Evolutionary conservation across 1,284 basidiomycete genomes (phyloP), one percentile per base, ranked within the genome.

Genomic region (Schizophyllum amplum): DNA sequence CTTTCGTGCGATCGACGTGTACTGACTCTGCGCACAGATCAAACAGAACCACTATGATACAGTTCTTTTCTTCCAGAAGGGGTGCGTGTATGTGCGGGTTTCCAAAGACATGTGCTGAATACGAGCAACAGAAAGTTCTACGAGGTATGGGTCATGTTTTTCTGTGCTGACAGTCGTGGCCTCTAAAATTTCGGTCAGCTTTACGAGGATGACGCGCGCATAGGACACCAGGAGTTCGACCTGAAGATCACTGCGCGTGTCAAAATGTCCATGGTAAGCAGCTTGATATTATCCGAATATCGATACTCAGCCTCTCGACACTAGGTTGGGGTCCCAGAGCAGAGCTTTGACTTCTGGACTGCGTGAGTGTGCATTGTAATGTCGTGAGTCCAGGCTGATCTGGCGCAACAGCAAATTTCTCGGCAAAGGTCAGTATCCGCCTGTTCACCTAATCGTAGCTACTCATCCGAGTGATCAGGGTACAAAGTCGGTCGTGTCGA

Each of bases 401-500:
- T 51, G n/a, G 7, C 22, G 17, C 20, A 15, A 24, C 54, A 87
- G 85, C 1, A 91, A 91, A 75, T 92, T 92, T 64, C 79, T 92
- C 27, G 89, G 82, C 1, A 88, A 88, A 79, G 88, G 87, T 86
- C 51, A 52, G 64, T 55, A 52, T 25, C 21, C 42, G 24, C 25
- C 48, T 26, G 5, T 22, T 25, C 22, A 33, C 47, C 23, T 52
- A 49, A 24, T 21, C n/a, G n/a, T n/a, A n/a, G n/a, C n/a, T n/a
- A n/a, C n/a, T n/a, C n/a, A n/a, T n/a, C n/a, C n/a, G n/a, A n/a
- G n/a, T n/a, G n/a, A n/a, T n/a, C n/a, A 78, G 94, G 95, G 0
- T 93, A 97, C 76, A 98, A 98, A 73, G 93, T 99, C 57, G 97
- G 97, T 17, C 86, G 93, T 15, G 97, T 99, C 9, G 96, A 98